Evolutionary conservation across 768 basidiomycete genomes (phyloP), one percentile per base, ranked within the genome.

Genomic region (Russula ochroleuca): DNA sequence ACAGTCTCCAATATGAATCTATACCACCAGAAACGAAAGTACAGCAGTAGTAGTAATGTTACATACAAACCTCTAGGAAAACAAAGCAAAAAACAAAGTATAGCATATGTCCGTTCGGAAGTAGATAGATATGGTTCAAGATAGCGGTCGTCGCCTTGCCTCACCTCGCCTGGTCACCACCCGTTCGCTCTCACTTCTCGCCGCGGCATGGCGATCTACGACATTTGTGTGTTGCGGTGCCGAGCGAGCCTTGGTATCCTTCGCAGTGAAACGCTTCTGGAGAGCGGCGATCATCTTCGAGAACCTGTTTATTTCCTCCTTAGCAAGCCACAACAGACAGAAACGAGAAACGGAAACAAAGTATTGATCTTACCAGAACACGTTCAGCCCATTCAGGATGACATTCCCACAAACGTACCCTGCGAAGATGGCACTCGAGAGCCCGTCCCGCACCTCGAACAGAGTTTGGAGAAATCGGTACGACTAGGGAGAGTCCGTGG

Each of bases 361-460:
- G 9, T 38, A 10, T 45, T 1, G 31, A n/a, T 25, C 75, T 62
- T 58, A 91, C 90, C 91, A 93, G 69, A 86, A 79, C 80, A 85
- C 85, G 73, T 94, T 95, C 25, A 95, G 77, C 4, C 78, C 77
- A 68, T 92, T 86, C 11, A 94, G 77, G 38, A 85, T 70, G 38
- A 88, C 61, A 69, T 90, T 92, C 19, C 85, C 88, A 5, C 71
- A 48, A 1, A 80, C 79, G 61, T 83, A 87, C 17, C 82, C 70
- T 62, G 85, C 83, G 33, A 77, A 61, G 49, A 79, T 64, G 21
- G 60, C 54, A n/a, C 61, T n/a, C 2, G 87, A 79, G 37, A 92
- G 77, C 43, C 84, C 72, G 58, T 80, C 74, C 55, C 83, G 78
- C n/a, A 83, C 81, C 25, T 75, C 73, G 64, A 78, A 76, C 66